Conservation (phyloP, 768 basidiomycete genomes). For the Boletus eberwhitei region DNA sequence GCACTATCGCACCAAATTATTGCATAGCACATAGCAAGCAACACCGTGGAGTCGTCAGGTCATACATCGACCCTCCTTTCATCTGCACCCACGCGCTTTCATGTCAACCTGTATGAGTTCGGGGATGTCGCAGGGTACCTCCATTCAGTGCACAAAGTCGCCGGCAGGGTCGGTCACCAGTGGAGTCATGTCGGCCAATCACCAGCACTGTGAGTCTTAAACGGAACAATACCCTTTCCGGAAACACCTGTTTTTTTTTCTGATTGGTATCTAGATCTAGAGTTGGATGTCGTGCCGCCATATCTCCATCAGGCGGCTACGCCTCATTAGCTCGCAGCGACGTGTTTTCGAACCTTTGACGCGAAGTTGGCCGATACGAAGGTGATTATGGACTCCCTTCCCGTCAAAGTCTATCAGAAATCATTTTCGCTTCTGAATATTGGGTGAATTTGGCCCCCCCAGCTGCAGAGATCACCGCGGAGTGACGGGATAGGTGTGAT, state of each 20-base stretch:
- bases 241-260: background rate
- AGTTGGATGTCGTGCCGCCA: background rate
- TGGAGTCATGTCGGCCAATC: constrained; percentile 5
- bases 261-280: background rate
- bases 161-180: constrained; percentile 6
- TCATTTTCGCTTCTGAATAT: background rate
- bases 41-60: background rate
- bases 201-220: background rate
- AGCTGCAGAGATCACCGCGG: no score
- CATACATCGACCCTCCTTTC: background rate
- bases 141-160: background rate
- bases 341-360: background rate
- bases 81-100: background rate
- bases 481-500: no score
- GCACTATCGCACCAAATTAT: background rate
- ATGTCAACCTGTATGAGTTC: background rate
- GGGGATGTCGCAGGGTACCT: background rate
- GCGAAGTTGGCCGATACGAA: background rate
- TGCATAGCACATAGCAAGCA: background rate
- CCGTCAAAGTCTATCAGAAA: background rate
- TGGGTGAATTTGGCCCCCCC: background rate
- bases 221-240: constrained; percentile 1
- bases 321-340: background rate
- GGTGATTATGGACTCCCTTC: background rate
- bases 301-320: background rate